These are phyloP conservation scores for Brettanomyces custersianus DNA, from an alignment of 805 yeast species.

Conservation along the genomic window DNA sequence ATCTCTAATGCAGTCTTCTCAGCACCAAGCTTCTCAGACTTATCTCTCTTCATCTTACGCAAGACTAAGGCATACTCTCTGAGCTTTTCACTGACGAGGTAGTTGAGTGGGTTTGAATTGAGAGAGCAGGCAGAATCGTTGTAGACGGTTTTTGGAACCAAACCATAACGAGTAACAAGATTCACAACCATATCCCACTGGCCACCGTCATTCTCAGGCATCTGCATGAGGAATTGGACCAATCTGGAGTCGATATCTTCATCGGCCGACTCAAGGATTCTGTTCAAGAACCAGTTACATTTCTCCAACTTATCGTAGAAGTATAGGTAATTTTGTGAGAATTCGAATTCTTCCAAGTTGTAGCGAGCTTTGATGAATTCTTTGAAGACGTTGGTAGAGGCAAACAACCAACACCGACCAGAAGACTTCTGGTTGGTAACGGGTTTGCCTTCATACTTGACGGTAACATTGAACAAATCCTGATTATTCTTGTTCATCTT, in stretches of 20 bases:
- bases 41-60: constrained; percentile 39
- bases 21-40: constrained; percentile 20
- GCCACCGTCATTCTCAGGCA: constrained; percentile 80
- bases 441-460: constrained; percentile 49
- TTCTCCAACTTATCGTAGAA: constrained; percentile 85
- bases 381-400: constrained; percentile 70
- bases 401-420: constrained; percentile 89
- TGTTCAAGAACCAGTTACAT: constrained; percentile 72
- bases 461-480: constrained; percentile 35
- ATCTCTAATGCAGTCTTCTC: not conserved
- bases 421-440: constrained; percentile 67
- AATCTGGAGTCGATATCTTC: constrained; percentile 66
- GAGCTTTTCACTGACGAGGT: constrained; percentile 58
- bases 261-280: constrained; percentile 57
- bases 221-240: constrained; percentile 51
- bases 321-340: constrained; percentile 72
- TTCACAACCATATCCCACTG: constrained; percentile 84
- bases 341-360: constrained; percentile 60
- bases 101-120: constrained; percentile 48
- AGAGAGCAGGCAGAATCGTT: constrained; percentile 62
- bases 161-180: constrained; percentile 67
- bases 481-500: constrained; percentile 21
- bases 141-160: constrained; percentile 65
- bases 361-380: constrained; percentile 53
- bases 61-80: constrained; percentile 71